These are phyloP conservation scores for Boletus sp. DNA, from an alignment of 768 basidiomycete genomes.

Conservation along the genomic window DNA sequence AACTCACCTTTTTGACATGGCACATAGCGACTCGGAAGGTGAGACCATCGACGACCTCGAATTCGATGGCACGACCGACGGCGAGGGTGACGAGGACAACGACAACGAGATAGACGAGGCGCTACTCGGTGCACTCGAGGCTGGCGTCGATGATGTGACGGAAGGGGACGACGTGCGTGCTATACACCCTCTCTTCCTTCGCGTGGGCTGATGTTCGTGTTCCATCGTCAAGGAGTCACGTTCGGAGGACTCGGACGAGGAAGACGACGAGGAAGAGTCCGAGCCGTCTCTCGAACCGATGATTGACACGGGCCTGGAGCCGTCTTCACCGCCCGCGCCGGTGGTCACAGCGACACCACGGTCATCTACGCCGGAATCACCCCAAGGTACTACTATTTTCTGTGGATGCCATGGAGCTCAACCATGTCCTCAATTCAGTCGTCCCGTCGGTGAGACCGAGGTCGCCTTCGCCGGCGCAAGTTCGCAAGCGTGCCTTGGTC, in stretches of 20 bases:
- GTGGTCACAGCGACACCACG: slow-evolving; percentile 24
- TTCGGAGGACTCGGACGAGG: slow-evolving; percentile 59
- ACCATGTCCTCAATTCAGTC: slow-evolving; percentile 20
- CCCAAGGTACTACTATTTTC: slow-evolving; percentile 28
- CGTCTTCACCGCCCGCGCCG: slow-evolving; percentile 27
- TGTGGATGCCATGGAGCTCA: slow-evolving; percentile 4
- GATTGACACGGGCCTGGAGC: slow-evolving; percentile 30
- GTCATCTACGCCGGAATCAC: slow-evolving; percentile 31
- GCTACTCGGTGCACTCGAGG: slow-evolving; percentile 55
- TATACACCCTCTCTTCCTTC: not conserved
- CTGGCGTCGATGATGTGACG: slow-evolving; percentile 56
- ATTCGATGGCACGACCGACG: slow-evolving; percentile 45
- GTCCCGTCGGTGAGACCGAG: slow-evolving; percentile 31
- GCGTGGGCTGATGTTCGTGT: slow-evolving; percentile 7
- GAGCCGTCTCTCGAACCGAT: slow-evolving; percentile 34
- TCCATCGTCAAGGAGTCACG: slow-evolving; percentile 45
- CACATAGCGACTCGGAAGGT: slow-evolving; percentile 60
- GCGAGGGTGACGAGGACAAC: slow-evolving; percentile 43
- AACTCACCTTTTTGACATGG: slow-evolving; percentile 34
- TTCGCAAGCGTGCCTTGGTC: slow-evolving; percentile 46
- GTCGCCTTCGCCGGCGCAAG: slow-evolving; percentile 53
- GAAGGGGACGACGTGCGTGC: slow-evolving; percentile 68
- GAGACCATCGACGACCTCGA: slow-evolving; percentile 59
- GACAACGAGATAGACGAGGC: slow-evolving; percentile 59
- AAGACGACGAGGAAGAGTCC: slow-evolving; percentile 50